Percentiles rank a stretch among this genome's conserved stretches.
Conservation (phyloP, 2,329 filamentous ascomycete genomes). For the Ceratocystis colombiana region DNA sequence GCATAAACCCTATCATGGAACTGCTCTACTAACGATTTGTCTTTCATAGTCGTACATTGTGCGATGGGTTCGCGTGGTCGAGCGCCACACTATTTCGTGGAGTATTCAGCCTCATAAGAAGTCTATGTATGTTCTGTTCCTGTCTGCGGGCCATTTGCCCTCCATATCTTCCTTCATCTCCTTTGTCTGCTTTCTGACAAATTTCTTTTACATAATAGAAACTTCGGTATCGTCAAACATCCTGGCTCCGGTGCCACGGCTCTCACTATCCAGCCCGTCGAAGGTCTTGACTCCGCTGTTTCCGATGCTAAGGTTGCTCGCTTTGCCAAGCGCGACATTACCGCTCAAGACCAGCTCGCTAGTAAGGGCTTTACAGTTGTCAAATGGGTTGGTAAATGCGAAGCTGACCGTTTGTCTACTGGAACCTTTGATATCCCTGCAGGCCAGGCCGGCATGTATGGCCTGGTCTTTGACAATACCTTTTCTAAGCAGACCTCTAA, state of each 20-base stretch:
- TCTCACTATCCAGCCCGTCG: slow-evolving; percentile 37
- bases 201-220: slow-evolving; percentile 41
- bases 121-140: slow-evolving; percentile 55
- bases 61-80: slow-evolving; percentile 87
- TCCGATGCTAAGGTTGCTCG: slow-evolving; percentile 40
- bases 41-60: slow-evolving; percentile 79
- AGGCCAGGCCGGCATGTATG: slow-evolving; percentile 83
- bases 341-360: slow-evolving; percentile 53
- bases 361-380: slow-evolving; percentile 59
- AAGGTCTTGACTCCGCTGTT: slow-evolving; percentile 37
- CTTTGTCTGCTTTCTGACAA: neutral
- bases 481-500: slow-evolving; percentile 95
- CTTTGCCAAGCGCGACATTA: slow-evolving; percentile 48
- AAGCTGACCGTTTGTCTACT: slow-evolving; percentile 89
- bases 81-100: slow-evolving; percentile 91
- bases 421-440: slow-evolving; percentile 71
- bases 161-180: neutral
- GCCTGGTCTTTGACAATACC: slow-evolving; percentile 95
- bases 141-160: slow-evolving; percentile 18
- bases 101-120: slow-evolving; percentile 97
- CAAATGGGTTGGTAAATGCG: slow-evolving; percentile 88
- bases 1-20: slow-evolving; percentile 19
- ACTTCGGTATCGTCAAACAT: slow-evolving; percentile 97
- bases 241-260: slow-evolving; percentile 59
- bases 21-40: slow-evolving; percentile 9